Evolutionary conservation across 352 stramenopile genomes (phyloP).

Genomic region (Phytophthora pisi): DNA sequence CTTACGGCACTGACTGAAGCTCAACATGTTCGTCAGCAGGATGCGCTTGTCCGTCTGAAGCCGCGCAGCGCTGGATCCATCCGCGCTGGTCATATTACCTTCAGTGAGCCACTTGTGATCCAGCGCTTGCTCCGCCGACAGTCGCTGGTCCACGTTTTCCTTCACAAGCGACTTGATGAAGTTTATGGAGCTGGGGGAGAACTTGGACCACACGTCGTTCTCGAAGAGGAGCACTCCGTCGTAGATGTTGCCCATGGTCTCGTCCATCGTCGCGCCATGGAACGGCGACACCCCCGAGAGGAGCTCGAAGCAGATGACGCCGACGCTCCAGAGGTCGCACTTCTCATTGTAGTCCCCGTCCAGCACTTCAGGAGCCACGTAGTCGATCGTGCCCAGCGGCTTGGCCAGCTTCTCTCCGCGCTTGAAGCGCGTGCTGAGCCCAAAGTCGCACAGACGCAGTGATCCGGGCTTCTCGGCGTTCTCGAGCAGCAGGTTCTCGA

Average conservation of each 20-base stretch:
- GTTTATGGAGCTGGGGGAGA: constrained; percentile 64
- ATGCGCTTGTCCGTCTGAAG: constrained; percentile 67
- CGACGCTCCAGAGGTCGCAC: constrained; percentile 83
- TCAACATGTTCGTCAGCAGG: constrained; percentile 81
- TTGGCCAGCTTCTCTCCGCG: constrained; percentile 76
- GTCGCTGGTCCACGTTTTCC: constrained; percentile 64
- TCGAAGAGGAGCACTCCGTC: constrained; percentile 78
- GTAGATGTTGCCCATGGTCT: constrained; percentile 87
- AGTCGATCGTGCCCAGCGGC: constrained; percentile 82
- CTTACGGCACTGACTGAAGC: constrained; percentile 72
- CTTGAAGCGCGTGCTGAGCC: constrained; percentile 76
- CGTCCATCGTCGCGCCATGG: constrained; percentile 68
- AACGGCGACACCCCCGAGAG: constrained; percentile 73
- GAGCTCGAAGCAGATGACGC: constrained; percentile 82
- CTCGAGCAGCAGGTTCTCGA: constrained; percentile 85
- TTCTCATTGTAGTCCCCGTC: constrained; percentile 86
- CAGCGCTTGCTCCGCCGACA: constrained; percentile 72
- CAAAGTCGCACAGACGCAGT: constrained; percentile 87
- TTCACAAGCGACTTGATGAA: constrained; percentile 87
- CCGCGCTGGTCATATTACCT: constrained; percentile 15
- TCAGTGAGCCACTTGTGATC: constrained; percentile 71
- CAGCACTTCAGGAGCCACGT: constrained; percentile 81
- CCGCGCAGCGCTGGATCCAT: constrained; percentile 26
- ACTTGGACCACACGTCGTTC: constrained; percentile 65
- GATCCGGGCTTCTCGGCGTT: constrained; percentile 61